Conservation (phyloP, 345 rosid genomes). For the Populus alba region DNA sequence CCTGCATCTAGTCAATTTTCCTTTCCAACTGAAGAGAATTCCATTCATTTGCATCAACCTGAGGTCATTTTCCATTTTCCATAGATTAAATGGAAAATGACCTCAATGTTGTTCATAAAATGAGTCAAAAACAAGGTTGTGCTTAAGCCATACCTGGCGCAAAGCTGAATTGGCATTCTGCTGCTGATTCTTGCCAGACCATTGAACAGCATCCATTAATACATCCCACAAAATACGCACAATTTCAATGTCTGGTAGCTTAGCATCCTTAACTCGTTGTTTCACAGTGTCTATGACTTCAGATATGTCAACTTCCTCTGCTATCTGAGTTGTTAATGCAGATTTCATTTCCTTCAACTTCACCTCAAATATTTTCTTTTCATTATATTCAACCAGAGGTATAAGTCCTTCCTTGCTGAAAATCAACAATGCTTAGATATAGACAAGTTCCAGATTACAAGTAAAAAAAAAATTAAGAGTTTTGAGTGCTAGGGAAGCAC, state of each 20-base stretch:
- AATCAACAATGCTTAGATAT: constrained; percentile 17
- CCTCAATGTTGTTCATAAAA: background rate
- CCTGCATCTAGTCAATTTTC: background rate
- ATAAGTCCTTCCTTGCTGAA: constrained; percentile 82
- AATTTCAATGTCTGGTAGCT: constrained; percentile 70
- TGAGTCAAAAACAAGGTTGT: background rate
- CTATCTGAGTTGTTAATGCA: constrained; percentile 72
- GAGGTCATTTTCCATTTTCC: background rate
- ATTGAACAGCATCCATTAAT: constrained; percentile 96
- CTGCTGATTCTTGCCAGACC: constrained; percentile 99
- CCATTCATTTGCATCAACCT: background rate
- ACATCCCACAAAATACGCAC: constrained; percentile 91
- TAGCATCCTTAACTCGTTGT: constrained; percentile 77
- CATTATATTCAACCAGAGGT: constrained; percentile 86
- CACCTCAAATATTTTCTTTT: constrained; percentile 87
- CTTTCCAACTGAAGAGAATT: background rate
- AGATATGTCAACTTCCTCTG: constrained; percentile 63
- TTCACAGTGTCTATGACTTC: constrained; percentile 85
- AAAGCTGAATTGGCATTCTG: constrained; percentile 86
- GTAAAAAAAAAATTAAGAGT: background rate
- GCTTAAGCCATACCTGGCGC: constrained; percentile 55
- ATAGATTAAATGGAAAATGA: background rate
- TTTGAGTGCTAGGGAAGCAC: too few relatives aligned
- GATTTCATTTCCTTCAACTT: constrained; percentile 85
- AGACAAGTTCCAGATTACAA: background rate